Percentiles rank a stretch among this genome's conserved stretches.
phyloP scores from a whole-genome alignment of 129 eudicot genomes.

The Centaurea solstitialis region DNA sequence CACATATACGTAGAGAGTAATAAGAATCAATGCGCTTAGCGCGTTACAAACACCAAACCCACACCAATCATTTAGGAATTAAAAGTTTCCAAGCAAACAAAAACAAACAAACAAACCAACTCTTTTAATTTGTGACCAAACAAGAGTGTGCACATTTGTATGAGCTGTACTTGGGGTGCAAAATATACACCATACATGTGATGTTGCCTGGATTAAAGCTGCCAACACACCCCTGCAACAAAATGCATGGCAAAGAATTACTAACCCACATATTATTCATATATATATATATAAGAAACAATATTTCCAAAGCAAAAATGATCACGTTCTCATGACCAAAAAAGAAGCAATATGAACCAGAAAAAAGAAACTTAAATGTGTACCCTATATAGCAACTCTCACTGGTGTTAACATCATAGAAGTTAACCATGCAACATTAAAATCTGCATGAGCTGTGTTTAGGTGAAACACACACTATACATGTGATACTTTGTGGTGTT shows the following conservation, averaged over 20 bases:
- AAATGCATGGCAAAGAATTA: constrained; percentile 17
- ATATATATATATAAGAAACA: neutral
- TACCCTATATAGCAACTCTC: constrained; percentile 21
- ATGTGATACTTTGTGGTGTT: constrained; percentile 22
- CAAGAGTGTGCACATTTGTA: neutral
- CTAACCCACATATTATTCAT: constrained; percentile 7
- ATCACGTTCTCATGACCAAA: constrained; percentile 11
- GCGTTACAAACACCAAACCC: neutral
- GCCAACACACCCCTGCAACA: constrained; percentile 14
- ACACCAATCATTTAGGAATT: constrained; percentile 2
- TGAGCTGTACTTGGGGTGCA: constrained; percentile 27
- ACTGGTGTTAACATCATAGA: neutral
- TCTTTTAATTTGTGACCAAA: constrained; percentile 13
- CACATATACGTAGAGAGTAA: neutral
- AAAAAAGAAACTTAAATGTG: constrained; percentile 10
- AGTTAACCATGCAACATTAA: constrained; percentile 18
- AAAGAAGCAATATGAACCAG: neutral
- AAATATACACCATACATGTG: constrained; percentile 20
- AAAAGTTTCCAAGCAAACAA: neutral
- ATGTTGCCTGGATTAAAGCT: neutral
- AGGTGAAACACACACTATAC: constrained; percentile 26
- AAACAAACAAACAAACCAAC: neutral
- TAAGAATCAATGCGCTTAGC: neutral
- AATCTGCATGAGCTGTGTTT: constrained; percentile 29
- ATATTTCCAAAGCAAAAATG: constrained; percentile 1